Percentiles rank a stretch among this genome's conserved stretches.
These are phyloP conservation scores for Dothistroma pini DNA, from an alignment of 2,329 filamentous ascomycete species.

Conservation along the genomic window DNA sequence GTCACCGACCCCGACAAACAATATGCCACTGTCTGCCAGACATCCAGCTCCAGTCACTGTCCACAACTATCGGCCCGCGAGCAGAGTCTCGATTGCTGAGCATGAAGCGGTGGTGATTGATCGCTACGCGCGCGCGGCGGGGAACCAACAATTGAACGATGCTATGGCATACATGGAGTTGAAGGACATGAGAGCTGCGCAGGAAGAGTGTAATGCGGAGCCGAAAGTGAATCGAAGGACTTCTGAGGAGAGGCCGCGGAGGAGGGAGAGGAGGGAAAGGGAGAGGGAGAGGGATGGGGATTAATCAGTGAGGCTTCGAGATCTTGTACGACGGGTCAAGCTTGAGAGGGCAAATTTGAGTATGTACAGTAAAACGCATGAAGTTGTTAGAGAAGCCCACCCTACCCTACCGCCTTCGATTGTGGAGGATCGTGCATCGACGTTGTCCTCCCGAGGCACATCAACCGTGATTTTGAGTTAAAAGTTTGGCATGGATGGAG, in stretches of 20 bases:
- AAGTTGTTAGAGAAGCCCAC: background rate
- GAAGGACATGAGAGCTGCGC: background rate
- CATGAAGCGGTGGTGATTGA: conserved; percentile 7
- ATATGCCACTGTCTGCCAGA: background rate
- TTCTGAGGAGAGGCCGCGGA: background rate
- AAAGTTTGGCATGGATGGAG: no score
- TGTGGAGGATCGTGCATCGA: background rate
- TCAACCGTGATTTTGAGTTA: no score
- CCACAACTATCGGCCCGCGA: conserved; percentile 2
- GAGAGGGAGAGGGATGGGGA: background rate
- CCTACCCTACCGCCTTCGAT: background rate
- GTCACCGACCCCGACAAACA: background rate
- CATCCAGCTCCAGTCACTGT: background rate
- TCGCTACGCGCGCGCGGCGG: background rate
- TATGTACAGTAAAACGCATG: background rate
- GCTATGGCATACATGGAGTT: conserved; percentile 1
- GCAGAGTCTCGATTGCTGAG: conserved; percentile 1
- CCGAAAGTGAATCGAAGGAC: background rate
- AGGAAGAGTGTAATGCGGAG: background rate
- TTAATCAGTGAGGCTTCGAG: background rate
- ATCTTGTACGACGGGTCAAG: no score
- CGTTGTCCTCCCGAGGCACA: background rate
- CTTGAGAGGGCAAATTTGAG: no score
- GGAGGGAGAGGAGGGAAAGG: background rate
- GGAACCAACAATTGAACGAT: background rate